These are phyloP conservation scores for Piromyces sp. DNA, from an alignment of 192 early-diverging fungal species.

Conservation along the genomic window DNA sequence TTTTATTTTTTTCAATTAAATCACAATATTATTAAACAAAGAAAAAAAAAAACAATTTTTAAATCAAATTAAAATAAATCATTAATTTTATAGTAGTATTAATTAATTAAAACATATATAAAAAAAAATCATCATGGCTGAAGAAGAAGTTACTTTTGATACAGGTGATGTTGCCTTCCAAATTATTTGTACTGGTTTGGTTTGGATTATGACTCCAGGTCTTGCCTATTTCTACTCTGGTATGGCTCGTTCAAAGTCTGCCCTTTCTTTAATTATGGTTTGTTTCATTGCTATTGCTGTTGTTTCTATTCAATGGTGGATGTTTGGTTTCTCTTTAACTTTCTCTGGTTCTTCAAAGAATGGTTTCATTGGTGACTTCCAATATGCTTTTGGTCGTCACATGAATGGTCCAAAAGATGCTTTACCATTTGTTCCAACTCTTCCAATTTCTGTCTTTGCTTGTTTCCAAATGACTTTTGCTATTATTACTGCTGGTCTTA, in stretches of 20 bases:
- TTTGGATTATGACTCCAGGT: slow-evolving; percentile 73
- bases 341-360: slow-evolving; percentile 55
- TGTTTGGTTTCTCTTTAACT: slow-evolving; percentile 77
- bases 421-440: slow-evolving; percentile 28
- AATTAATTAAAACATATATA: too few species aligned
- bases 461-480: slow-evolving; percentile 89
- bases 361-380: slow-evolving; percentile 64
- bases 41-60: too few species aligned
- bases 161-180: slow-evolving; percentile 57
- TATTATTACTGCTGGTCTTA: slow-evolving; percentile 74
- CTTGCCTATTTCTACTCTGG: slow-evolving; percentile 94
- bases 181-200: slow-evolving; percentile 49
- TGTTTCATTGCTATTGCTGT: slow-evolving; percentile 66
- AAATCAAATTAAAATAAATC: too few species aligned
- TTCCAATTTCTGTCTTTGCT: slow-evolving; percentile 63
- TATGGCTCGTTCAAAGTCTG: slow-evolving; percentile 80
- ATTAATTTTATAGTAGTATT: too few species aligned
- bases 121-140: too few species aligned
- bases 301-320: slow-evolving; percentile 75
- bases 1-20: too few species aligned
- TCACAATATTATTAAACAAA: too few species aligned
- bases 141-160: slow-evolving; percentile 7
- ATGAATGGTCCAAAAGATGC: slow-evolving; percentile 25
- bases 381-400: slow-evolving; percentile 48
- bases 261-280: slow-evolving; percentile 72